Percentiles rank a stretch among this genome's conserved stretches.
These are phyloP conservation scores for Trypanosoma conorhini DNA, from an alignment of 208 protist genomes.

Conservation along the genomic window DNA sequence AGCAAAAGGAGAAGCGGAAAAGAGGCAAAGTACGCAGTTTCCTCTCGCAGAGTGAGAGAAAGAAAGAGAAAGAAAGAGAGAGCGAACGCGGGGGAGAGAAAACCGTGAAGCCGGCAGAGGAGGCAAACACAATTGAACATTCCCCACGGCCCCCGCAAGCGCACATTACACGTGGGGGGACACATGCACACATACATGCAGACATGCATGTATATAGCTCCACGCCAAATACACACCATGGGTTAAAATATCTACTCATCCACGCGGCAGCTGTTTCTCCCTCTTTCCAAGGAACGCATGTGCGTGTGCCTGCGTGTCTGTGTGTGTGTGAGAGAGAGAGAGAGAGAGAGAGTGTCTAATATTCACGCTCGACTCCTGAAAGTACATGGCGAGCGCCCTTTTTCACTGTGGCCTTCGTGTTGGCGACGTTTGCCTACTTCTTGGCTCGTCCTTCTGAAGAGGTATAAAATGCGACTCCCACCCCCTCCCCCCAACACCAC, in stretches of 20 bases:
- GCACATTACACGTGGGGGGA: neutral
- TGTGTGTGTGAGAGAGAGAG: neutral
- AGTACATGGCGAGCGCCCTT: neutral
- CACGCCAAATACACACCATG: neutral
- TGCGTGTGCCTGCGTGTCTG: neutral
- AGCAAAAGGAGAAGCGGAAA: neutral
- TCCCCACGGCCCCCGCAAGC: neutral
- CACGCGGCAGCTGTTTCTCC: neutral
- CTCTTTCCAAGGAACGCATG: neutral
- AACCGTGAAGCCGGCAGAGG: neutral
- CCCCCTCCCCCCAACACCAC: neutral
- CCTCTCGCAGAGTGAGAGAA: neutral
- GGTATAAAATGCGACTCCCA: neutral
- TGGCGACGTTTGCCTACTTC: neutral
- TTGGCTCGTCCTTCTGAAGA: neutral
- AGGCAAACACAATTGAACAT: neutral
- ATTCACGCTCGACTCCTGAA: neutral
- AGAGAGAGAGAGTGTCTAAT: no score
- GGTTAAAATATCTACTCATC: slow-evolving; percentile 6
- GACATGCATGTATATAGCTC: neutral
- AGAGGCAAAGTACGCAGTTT: neutral
- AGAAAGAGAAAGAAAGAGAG: no score
- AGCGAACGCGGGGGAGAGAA: neutral
- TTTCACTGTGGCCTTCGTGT: neutral
- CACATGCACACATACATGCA: neutral